Percentiles rank a stretch among this genome's conserved stretches.
Evolutionary conservation across 305 asterid species (phyloP).

Genomic region (Striga hermonthica): DNA sequence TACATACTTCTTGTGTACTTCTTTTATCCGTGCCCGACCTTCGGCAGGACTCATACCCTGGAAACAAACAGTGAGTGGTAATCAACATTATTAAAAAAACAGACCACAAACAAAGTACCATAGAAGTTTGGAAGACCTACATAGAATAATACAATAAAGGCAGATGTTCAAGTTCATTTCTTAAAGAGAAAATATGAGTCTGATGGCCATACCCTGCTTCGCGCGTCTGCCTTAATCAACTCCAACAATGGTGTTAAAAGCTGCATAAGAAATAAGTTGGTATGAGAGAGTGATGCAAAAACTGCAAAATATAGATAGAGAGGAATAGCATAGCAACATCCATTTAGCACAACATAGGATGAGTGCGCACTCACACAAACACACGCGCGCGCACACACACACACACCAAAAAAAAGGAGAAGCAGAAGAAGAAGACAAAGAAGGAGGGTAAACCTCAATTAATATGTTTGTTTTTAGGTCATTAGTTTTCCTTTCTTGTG

Average conservation of each 20-base stretch:
- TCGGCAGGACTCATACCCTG: conserved; percentile 80
- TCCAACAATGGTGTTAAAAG: conserved; percentile 57
- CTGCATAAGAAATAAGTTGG: conserved; percentile 27
- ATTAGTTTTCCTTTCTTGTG: too few species aligned
- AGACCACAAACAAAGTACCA: conserved; percentile 20
- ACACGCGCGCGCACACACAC: conserved; percentile 1
- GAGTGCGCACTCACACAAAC: conserved; percentile 3
- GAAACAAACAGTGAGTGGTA: conserved; percentile 29
- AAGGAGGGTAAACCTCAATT: not conserved
- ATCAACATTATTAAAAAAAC: conserved; percentile 25
- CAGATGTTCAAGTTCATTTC: conserved; percentile 9
- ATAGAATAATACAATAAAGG: conserved; percentile 16
- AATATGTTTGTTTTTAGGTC: too few species aligned
- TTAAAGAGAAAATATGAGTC: conserved; percentile 28
- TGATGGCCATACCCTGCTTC: conserved; percentile 49
- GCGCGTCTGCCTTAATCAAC: conserved; percentile 64
- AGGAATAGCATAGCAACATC: not conserved
- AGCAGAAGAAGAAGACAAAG: not conserved
- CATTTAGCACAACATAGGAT: conserved; percentile 3
- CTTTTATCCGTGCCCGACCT: conserved; percentile 58
- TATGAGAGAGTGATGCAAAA: conserved; percentile 1
- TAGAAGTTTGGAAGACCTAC: too few species aligned
- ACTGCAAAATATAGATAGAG: not conserved
- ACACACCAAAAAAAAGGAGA: not conserved
- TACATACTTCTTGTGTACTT: conserved; percentile 66